Conservation (phyloP, 345 rosid species). For the Bruguiera parviflora region DNA sequence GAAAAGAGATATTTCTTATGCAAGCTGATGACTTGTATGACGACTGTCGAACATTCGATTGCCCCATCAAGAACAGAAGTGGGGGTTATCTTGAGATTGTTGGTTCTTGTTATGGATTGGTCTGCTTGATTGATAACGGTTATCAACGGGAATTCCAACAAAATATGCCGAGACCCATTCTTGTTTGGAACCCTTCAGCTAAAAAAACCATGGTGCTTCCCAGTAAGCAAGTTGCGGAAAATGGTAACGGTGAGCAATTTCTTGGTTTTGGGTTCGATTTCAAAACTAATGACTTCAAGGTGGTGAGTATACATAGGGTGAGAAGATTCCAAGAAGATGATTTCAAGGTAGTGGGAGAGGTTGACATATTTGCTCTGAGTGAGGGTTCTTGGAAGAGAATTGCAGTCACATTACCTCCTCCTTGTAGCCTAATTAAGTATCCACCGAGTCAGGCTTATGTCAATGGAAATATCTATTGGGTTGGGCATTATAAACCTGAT, state of each 20-base stretch:
- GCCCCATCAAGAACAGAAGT: neutral
- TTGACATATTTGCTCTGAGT: slow-evolving; percentile 9
- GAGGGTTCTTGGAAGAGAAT: neutral
- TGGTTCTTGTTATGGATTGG: slow-evolving; percentile 5
- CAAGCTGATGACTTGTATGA: neutral
- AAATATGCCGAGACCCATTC: neutral
- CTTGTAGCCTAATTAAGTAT: neutral
- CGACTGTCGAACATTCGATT: neutral
- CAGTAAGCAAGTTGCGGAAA: neutral
- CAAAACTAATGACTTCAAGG: slow-evolving; percentile 4
- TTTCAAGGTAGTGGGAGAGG: neutral
- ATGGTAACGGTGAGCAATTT: neutral
- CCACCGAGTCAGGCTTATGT: neutral
- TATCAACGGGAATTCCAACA: neutral
- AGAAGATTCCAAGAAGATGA: neutral
- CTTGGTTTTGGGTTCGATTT: slow-evolving; percentile 14
- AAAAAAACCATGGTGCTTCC: neutral
- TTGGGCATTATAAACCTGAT: neutral
- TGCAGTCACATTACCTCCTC: neutral
- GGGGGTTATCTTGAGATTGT: neutral
- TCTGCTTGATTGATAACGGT: neutral
- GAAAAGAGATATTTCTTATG: neutral
- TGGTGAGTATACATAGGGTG: neutral
- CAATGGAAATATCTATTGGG: neutral
- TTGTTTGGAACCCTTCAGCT: slow-evolving; percentile 13